Conservation (phyloP, 2,329 filamentous ascomycete genomes). For the Phialophora macrospora region DNA sequence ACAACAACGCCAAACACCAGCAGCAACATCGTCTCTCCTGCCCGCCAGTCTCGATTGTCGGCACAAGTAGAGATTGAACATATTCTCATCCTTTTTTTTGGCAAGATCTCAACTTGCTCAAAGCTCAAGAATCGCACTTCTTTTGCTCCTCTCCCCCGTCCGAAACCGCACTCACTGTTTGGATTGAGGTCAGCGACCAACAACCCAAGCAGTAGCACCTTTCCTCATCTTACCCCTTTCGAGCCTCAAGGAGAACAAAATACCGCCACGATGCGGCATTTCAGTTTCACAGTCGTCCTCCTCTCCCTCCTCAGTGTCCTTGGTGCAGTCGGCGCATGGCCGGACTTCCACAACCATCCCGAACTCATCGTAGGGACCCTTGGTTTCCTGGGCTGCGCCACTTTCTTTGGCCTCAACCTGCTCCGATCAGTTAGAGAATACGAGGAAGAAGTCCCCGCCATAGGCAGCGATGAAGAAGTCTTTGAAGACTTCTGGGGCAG, state of each 20-base stretch:
- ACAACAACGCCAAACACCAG: not conserved
- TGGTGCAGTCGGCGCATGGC: not conserved
- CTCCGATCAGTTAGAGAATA: not conserved
- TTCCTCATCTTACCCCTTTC: not conserved
- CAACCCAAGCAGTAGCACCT: not conserved
- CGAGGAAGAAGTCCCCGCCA: not conserved
- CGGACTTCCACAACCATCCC: not conserved
- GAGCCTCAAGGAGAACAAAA: not conserved
- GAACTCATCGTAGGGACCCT: not conserved
- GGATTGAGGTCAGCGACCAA: not conserved
- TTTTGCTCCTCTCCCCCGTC: not conserved
- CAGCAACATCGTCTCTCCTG: conserved; percentile 1
- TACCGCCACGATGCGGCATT: not conserved
- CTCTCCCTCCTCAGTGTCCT: not conserved
- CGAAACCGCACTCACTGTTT: not conserved
- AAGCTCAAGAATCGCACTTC: not conserved
- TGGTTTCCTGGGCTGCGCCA: not conserved
- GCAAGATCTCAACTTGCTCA: not conserved
- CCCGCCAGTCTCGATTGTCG: not conserved
- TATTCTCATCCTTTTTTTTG: not conserved
- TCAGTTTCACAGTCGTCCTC: not conserved
- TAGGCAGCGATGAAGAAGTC: not conserved
- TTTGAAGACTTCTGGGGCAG: not conserved
- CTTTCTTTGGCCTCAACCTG: not conserved
- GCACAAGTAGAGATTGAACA: not conserved